phyloP scores from a whole-genome alignment of 2,329 filamentous ascomycete species.

The Ophiocordyceps camponoti-leonardi region DNA sequence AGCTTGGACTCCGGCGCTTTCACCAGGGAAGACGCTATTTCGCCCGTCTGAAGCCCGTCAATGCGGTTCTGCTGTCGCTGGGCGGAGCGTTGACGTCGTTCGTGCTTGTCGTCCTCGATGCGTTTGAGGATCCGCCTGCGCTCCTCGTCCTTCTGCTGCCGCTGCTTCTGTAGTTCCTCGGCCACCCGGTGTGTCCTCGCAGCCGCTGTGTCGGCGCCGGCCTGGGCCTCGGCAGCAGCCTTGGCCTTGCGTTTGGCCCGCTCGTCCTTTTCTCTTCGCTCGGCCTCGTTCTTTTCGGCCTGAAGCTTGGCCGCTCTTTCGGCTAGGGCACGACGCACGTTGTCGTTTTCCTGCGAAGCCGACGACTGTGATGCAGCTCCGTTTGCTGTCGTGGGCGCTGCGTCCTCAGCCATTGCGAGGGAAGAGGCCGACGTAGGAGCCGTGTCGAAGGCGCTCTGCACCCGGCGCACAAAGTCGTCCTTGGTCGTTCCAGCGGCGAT shows the following conservation, averaged over 20 bases:
- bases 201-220: conserved; percentile 13
- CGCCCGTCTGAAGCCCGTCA: conserved; percentile 11
- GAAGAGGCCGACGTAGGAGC: conserved; percentile 4
- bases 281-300: conserved; percentile 23
- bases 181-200: conserved; percentile 27
- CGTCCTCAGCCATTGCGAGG: conserved; percentile 3
- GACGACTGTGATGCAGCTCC: neutral
- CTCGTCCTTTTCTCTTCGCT: conserved; percentile 31
- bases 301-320: conserved; percentile 31
- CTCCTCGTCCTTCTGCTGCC: conserved; percentile 50
- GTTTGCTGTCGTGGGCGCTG: neutral
- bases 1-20: conserved; percentile 15
- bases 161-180: conserved; percentile 41
- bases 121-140: conserved; percentile 53
- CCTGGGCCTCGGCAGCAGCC: conserved; percentile 22
- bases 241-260: conserved; percentile 28
- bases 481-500: conserved; percentile 45
- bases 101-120: conserved; percentile 61
- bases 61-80: conserved; percentile 25
- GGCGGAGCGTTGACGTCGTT: conserved; percentile 40
- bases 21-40: conserved; percentile 12
- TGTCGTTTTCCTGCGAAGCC: conserved; percentile 7
- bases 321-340: conserved; percentile 22
- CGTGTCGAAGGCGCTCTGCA: conserved; percentile 16
- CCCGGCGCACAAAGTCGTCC: conserved; percentile 43